phyloP scores from a whole-genome alignment of 495 filamentous ascomycete species.

The Neohortaea acidophila region DNA sequence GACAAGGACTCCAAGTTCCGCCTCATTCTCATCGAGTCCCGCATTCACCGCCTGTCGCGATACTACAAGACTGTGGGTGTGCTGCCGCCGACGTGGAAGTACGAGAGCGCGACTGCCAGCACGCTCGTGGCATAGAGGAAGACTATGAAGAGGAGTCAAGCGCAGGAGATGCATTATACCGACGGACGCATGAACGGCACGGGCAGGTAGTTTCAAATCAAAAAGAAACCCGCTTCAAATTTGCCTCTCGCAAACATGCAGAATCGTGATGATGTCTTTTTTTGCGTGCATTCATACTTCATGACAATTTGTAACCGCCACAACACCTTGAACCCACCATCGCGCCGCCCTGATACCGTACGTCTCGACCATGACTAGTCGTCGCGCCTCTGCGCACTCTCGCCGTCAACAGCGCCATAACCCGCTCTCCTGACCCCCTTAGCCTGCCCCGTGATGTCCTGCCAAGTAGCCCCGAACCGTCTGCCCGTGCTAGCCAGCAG shows the following conservation, averaged over 20 bases:
- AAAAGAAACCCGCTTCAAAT: no score
- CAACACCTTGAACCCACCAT: no score
- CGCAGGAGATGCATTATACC: no score
- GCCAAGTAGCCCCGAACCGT: conserved; percentile 70
- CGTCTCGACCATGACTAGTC: conserved; percentile 5
- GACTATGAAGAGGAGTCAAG: no score
- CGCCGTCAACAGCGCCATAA: conserved; percentile 14
- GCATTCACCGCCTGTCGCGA: conserved; percentile 93
- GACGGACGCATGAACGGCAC: no score
- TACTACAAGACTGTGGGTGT: conserved; percentile 99
- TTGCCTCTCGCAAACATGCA: no score
- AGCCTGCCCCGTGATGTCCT: conserved; percentile 56
- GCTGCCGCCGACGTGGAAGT: conserved; percentile 96
- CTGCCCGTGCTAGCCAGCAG: conserved; percentile 67
- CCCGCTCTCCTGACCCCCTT: conserved; percentile 18
- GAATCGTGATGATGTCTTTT: no score
- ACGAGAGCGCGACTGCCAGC: conserved; percentile 43
- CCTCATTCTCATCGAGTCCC: conserved; percentile 98
- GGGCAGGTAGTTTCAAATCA: no score
- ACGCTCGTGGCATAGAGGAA: conserved; percentile 46
- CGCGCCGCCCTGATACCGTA: conserved; percentile 8
- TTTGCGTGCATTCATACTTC: no score
- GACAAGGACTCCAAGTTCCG: conserved; percentile 99
- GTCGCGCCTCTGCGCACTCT: background rate
- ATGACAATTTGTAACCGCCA: no score